Evolutionary conservation across 805 yeast species (phyloP).

Genomic region (Cyberlindnera samutprakarnensis): DNA sequence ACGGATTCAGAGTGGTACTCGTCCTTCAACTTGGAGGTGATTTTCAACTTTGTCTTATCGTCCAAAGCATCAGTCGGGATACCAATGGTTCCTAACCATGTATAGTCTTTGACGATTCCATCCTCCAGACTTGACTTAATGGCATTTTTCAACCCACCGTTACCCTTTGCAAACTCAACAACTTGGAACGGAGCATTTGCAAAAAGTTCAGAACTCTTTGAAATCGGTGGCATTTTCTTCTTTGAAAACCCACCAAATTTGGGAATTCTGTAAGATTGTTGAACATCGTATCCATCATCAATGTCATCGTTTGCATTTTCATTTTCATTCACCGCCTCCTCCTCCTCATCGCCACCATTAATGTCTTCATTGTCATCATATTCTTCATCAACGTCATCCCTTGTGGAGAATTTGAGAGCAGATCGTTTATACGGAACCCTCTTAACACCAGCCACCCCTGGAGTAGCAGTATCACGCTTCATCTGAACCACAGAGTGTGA

Average conservation of each 20-base stretch:
- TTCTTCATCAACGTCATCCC: constrained; percentile 5
- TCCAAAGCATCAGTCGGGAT: constrained; percentile 86
- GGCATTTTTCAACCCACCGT: constrained; percentile 85
- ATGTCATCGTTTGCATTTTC: constrained; percentile 5
- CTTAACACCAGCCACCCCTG: constrained; percentile 8
- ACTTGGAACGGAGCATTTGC: constrained; percentile 64
- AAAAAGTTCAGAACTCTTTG: constrained; percentile 31
- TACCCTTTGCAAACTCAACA: constrained; percentile 64
- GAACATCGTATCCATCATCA: constrained; percentile 12
- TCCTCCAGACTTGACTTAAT: constrained; percentile 47
- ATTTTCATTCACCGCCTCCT: too few species aligned
- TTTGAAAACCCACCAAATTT: constrained; percentile 70
- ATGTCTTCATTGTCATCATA: constrained; percentile 13
- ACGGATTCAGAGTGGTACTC: constrained; percentile 59
- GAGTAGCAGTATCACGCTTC: constrained; percentile 3
- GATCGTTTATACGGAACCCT: constrained; percentile 7
- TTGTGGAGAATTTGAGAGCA: constrained; percentile 7
- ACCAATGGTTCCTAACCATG: constrained; percentile 90
- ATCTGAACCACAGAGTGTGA: constrained; percentile 13
- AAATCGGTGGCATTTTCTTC: constrained; percentile 44
- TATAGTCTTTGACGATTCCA: constrained; percentile 28
- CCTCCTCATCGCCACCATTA: too few species aligned
- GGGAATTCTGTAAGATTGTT: constrained; percentile 27
- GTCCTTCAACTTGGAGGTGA: constrained; percentile 36
- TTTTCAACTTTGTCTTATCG: constrained; percentile 41